Evolutionary conservation across 73 alveolate genomes (phyloP).

Genomic region (Paramecium caudatum): DNA sequence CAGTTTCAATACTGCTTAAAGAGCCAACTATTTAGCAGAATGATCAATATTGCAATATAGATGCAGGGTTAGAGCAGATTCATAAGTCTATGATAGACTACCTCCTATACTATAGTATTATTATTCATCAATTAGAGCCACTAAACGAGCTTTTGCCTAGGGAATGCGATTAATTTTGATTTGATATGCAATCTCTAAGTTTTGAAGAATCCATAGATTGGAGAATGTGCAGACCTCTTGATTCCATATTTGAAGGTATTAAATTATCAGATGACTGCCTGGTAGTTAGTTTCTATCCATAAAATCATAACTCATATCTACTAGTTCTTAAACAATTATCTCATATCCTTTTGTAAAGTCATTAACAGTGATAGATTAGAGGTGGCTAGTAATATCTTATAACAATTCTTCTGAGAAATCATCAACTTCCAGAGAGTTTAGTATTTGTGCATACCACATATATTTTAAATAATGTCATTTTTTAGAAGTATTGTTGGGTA

Average conservation of each 20-base stretch:
- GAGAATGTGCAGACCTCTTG: conserved; percentile 10
- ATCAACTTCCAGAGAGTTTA: conserved; percentile 51
- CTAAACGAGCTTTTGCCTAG: background rate
- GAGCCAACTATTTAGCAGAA: background rate
- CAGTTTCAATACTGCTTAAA: conserved; percentile 51
- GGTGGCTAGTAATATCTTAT: conserved; percentile 14
- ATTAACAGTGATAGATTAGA: background rate
- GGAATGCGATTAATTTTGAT: background rate
- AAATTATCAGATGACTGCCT: background rate
- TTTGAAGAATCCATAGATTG: conserved; percentile 1
- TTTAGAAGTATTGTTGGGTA: conserved; percentile 49
- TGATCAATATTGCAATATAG: conserved; percentile 16
- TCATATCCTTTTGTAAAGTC: conserved; percentile 40
- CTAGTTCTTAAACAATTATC: background rate
- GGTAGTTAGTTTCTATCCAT: conserved; percentile 13
- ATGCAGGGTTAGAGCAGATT: conserved; percentile 10
- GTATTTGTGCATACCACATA: conserved; percentile 60
- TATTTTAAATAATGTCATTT: conserved; percentile 10
- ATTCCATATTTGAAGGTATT: conserved; percentile 55
- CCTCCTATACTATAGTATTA: conserved; percentile 56
- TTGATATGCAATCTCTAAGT: background rate
- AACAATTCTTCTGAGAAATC: conserved; percentile 49
- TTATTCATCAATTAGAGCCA: conserved; percentile 53
- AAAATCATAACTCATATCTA: conserved; percentile 45
- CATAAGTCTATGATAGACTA: conserved; percentile 11